Evolutionary conservation across 2,329 filamentous ascomycete species (phyloP).

Genomic region (Thielaviopsis ethacetica): DNA sequence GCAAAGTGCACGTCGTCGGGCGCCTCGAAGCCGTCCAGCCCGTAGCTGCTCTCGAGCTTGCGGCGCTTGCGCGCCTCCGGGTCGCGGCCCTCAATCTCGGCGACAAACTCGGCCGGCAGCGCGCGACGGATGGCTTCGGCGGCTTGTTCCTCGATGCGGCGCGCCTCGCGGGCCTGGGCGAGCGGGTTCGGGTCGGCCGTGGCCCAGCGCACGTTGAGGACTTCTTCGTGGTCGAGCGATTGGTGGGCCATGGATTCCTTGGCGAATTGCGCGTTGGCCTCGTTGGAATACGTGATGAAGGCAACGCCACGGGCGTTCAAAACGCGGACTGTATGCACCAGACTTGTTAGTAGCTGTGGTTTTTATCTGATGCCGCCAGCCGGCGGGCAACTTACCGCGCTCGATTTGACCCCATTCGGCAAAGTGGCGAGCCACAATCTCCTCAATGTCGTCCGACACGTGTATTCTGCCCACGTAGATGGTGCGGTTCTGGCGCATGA

Average conservation of each 20-base stretch:
- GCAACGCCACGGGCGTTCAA: conserved; percentile 79
- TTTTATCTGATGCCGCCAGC: not conserved
- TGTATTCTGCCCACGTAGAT: conserved; percentile 89
- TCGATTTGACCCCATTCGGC: conserved; percentile 94
- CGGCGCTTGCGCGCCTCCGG: conserved; percentile 74
- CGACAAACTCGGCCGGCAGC: conserved; percentile 76
- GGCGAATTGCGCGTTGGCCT: conserved; percentile 78
- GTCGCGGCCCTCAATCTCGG: conserved; percentile 83
- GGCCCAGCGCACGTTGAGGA: conserved; percentile 92
- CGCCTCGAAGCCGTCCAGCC: conserved; percentile 79
- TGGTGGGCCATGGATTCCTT: conserved; percentile 96
- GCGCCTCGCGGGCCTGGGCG: conserved; percentile 80
- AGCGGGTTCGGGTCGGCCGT: conserved; percentile 92
- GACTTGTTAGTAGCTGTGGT: not conserved
- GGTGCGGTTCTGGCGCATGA: conserved; percentile 85
- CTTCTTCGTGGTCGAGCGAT: conserved; percentile 75
- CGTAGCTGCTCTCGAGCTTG: conserved; percentile 79
- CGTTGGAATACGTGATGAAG: conserved; percentile 87
- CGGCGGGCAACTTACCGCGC: conserved; percentile 32
- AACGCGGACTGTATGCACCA: conserved; percentile 41
- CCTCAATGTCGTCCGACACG: conserved; percentile 92
- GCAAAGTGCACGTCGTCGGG: conserved; percentile 91
- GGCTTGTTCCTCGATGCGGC: conserved; percentile 84
- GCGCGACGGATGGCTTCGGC: conserved; percentile 83
- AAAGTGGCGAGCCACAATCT: conserved; percentile 87